phyloP scores from a whole-genome alignment of 2,329 filamentous ascomycete genomes.

The Colletotrichum cuscutae region DNA sequence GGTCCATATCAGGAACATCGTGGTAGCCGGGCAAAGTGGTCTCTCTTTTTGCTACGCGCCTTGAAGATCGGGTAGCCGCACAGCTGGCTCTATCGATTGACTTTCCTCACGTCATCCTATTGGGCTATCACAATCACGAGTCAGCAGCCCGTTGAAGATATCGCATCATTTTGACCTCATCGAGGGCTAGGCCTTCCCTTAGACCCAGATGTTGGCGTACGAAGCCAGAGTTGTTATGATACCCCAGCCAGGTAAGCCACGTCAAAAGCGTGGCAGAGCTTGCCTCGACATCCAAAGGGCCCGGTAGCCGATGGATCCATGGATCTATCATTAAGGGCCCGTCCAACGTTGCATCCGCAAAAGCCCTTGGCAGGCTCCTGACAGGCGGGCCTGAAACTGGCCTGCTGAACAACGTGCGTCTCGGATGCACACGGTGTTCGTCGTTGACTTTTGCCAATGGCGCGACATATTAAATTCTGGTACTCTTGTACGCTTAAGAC shows the following conservation, averaged over 20 bases:
- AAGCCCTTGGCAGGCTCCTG: conserved; percentile 24
- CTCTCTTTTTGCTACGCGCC: neutral
- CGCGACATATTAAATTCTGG: neutral
- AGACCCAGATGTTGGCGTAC: conserved; percentile 8
- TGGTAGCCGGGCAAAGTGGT: neutral
- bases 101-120: neutral
- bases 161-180: neutral
- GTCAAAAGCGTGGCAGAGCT: neutral
- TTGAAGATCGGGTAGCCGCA: conserved; percentile 14
- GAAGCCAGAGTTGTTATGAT: neutral
- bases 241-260: neutral
- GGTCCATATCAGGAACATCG: neutral
- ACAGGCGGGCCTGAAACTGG: conserved; percentile 32
- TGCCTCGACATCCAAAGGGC: conserved; percentile 8
- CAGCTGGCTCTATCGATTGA: conserved; percentile 4
- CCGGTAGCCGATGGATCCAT: conserved; percentile 22
- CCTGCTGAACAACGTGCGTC: conserved; percentile 27
- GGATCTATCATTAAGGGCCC: conserved; percentile 27
- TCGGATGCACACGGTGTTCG: conserved; percentile 34
- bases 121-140: conserved; percentile 6
- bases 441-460: neutral
- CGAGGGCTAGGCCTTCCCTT: neutral
- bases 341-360: conserved; percentile 37
- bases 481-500: neutral
- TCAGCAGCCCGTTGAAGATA: conserved; percentile 15